Evolutionary conservation across 2,329 filamentous ascomycete genomes (phyloP).

Genomic region (Triangularia setosa): DNA sequence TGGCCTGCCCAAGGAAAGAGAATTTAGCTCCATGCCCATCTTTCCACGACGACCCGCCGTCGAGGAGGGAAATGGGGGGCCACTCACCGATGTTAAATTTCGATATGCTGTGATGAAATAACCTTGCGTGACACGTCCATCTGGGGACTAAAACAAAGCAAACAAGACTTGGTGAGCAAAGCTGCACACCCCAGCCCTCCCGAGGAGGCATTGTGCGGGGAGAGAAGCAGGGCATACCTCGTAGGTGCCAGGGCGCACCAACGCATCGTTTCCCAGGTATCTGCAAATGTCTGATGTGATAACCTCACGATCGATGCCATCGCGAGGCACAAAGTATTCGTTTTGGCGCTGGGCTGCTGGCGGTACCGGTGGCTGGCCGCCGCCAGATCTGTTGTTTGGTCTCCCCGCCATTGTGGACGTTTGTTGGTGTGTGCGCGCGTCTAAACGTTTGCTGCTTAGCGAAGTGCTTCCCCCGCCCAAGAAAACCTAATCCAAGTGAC

Average conservation of each 20-base stretch:
- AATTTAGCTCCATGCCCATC: background rate
- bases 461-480: background rate
- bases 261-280: conserved; percentile 77
- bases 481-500: background rate
- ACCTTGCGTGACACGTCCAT: conserved; percentile 60
- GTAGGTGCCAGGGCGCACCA: conserved; percentile 70
- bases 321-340: conserved; percentile 75
- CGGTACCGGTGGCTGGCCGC: conserved; percentile 33
- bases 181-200: background rate
- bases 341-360: conserved; percentile 54
- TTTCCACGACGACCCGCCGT: background rate
- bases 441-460: background rate
- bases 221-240: conserved; percentile 50
- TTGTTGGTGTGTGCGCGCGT: background rate
- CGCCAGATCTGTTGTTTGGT: conserved; percentile 33
- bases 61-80: background rate
- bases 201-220: background rate
- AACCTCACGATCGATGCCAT: conserved; percentile 79
- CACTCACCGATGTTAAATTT: conserved; percentile 70
- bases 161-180: background rate
- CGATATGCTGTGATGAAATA: conserved; percentile 78
- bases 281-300: conserved; percentile 82
- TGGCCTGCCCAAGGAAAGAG: conserved; percentile 43
- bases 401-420: conserved; percentile 39
- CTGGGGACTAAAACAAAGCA: conserved; percentile 40